Evolutionary conservation across 2,329 filamentous ascomycete genomes (phyloP).

Genomic region (Tolypocladium pustulatum): DNA sequence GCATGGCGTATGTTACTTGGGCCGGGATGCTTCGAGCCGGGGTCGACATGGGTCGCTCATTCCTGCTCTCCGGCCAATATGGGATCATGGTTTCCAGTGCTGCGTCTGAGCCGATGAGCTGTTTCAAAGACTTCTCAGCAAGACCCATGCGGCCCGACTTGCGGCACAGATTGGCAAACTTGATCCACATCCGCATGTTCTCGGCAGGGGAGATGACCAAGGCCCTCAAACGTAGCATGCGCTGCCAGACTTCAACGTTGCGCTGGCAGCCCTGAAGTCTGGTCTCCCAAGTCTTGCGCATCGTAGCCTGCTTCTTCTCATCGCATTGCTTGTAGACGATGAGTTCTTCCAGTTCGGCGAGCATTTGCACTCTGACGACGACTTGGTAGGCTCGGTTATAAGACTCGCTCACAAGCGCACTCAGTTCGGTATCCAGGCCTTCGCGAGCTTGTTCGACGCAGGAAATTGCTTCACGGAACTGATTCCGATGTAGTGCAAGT

Average conservation of each 20-base stretch:
- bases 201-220: slow-evolving; percentile 86
- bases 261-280: slow-evolving; percentile 90
- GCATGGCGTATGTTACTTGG: slow-evolving; percentile 87
- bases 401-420: slow-evolving; percentile 92
- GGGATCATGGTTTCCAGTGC: slow-evolving; percentile 51
- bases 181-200: slow-evolving; percentile 99
- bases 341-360: slow-evolving; percentile 95
- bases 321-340: slow-evolving; percentile 96
- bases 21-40: slow-evolving; percentile 44
- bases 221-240: slow-evolving; percentile 90
- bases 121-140: slow-evolving; percentile 88
- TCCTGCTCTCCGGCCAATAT: slow-evolving; percentile 38
- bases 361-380: slow-evolving; percentile 97
- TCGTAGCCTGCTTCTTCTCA: slow-evolving; percentile 75
- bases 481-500: slow-evolving; percentile 85
- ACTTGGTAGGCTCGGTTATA: slow-evolving; percentile 97
- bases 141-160: slow-evolving; percentile 92
- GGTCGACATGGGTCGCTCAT: slow-evolving; percentile 6
- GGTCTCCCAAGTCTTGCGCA: slow-evolving; percentile 93
- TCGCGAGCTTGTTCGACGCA: slow-evolving; percentile 90
- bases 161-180: slow-evolving; percentile 94
- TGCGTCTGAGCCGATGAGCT: slow-evolving; percentile 66
- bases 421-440: slow-evolving; percentile 89
- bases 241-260: slow-evolving; percentile 96
- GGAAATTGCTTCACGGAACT: slow-evolving; percentile 80